Base-by-base conservation (phyloP, 768 basidiomycete genomes). In the Phlegmacium glaucopus region DNA sequence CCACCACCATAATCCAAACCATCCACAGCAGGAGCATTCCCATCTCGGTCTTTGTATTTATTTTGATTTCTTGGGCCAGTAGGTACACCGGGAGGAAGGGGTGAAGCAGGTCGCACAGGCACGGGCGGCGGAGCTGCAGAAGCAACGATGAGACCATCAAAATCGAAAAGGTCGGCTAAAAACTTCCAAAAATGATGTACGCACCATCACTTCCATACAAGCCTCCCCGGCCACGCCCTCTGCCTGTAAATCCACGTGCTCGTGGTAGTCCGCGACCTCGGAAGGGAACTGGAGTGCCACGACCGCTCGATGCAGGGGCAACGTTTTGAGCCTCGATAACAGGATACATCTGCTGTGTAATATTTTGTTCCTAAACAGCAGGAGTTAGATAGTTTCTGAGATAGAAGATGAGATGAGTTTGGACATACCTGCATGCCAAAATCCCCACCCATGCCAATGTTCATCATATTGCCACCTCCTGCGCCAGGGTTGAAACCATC, bases 21-120 rank as follows among this genome's bases (percentile, higher is more conserved):
- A 60, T 92, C 90, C 10, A 90, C 87, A 22, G 88, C 88, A 50
- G 88, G 85, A 1, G 87, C 86, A 58, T 89, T 89, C 12, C 81
- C 83, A 59, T 92, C 90, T 35, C 89, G 77, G 63, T 93, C 90
- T 72, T 91, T 92, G 70, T 93, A 92, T 61, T 90, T 90, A 61
- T 88, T 89, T 64, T 88, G 87, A 62, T 91, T 91, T 37, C 90
- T 75, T 10, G 90, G 90, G 1, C 90, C 90, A 0, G 90, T 93
- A 1, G 90, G 90, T 15, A 93, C 90, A 49, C 84, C 84, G 11
- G 90, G 89, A 1, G 90, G 90, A 1, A 93, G 75, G 13, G 90
- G 90, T 0, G 90, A 92, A 6, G 89, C 85, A 4, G 90, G 85
- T 49, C 90, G 78, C 29, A 82, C 82, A 34, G 86, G 82, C 6